Evolutionary conservation across 768 basidiomycete species (phyloP).

Genomic region (Multifurca ochricompacta): DNA sequence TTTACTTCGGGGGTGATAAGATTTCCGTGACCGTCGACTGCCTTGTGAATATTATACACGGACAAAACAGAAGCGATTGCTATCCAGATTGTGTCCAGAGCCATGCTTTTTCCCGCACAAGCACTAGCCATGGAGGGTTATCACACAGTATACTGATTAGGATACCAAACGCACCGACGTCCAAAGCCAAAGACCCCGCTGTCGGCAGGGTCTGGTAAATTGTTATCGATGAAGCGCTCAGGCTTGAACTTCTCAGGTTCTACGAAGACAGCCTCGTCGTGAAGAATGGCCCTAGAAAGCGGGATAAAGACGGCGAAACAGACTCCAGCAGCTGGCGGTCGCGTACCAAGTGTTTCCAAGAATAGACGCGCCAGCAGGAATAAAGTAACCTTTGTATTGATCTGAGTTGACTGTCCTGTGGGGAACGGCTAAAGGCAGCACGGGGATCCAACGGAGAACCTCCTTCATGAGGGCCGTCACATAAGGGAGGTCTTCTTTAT

Average conservation of each 20-base stretch:
- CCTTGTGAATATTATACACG: slow-evolving; percentile 16
- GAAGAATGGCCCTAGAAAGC: slow-evolving; percentile 18
- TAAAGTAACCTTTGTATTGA: slow-evolving; percentile 24
- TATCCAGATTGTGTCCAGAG: slow-evolving; percentile 20
- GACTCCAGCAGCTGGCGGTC: not conserved
- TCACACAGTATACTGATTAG: not conserved
- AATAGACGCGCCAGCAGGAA: slow-evolving; percentile 25
- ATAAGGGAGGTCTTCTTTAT: slow-evolving; percentile 18
- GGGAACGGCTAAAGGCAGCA: slow-evolving; percentile 21
- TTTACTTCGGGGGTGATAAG: slow-evolving; percentile 17
- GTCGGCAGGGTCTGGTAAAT: slow-evolving; percentile 12
- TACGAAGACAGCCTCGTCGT: slow-evolving; percentile 17
- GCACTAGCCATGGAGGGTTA: not conserved
- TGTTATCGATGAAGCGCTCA: slow-evolving; percentile 18
- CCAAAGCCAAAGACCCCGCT: slow-evolving; percentile 20
- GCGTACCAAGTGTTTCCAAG: slow-evolving; percentile 20
- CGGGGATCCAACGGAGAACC: slow-evolving; percentile 22
- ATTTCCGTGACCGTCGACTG: slow-evolving; percentile 9
- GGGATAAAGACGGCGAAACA: not conserved
- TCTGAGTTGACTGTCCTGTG: slow-evolving; percentile 22
- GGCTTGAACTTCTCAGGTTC: slow-evolving; percentile 20
- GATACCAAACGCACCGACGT: slow-evolving; percentile 13
- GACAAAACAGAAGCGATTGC: slow-evolving; percentile 18
- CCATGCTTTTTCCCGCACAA: slow-evolving; percentile 18
- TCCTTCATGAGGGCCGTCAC: slow-evolving; percentile 20